Conservation (phyloP, 2,329 filamentous ascomycete species). For the Xylariales sp. region DNA sequence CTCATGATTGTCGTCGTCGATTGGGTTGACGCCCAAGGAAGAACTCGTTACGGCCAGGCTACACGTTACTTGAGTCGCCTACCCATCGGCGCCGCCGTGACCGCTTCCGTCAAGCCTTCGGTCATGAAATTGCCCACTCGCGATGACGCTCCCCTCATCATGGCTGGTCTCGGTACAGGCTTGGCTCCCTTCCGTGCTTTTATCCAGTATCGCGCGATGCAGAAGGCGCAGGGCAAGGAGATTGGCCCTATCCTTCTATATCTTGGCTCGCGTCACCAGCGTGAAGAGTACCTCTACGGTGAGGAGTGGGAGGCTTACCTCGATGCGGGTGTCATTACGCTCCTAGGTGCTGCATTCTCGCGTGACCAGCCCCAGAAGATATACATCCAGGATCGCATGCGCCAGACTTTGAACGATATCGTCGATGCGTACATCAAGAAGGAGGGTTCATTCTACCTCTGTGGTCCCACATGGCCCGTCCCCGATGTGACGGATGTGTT, state of each 20-base stretch:
- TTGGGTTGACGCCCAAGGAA: conserved; percentile 90
- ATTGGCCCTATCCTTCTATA: conserved; percentile 95
- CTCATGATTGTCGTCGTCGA: conserved; percentile 97
- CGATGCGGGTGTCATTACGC: conserved; percentile 92
- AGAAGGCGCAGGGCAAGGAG: conserved; percentile 95
- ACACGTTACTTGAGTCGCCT: conserved; percentile 88
- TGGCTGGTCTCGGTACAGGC: conserved; percentile 98
- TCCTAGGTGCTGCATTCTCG: conserved; percentile 93
- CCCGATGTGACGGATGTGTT: conserved; percentile 95
- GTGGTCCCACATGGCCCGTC: conserved; percentile 97
- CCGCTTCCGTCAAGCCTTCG: conserved; percentile 94
- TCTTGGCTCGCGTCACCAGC: conserved; percentile 96
- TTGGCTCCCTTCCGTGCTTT: conserved; percentile 99
- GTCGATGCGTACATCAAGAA: conserved; percentile 86
- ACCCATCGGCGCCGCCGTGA: conserved; percentile 79
- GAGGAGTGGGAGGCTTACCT: conserved; percentile 99
- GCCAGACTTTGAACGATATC: conserved; percentile 85
- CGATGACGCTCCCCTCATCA: conserved; percentile 93
- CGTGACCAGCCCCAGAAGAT: conserved; percentile 98
- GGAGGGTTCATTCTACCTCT: conserved; percentile 95
- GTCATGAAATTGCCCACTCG: conserved; percentile 97
- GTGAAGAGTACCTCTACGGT: conserved; percentile 98
- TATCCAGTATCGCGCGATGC: conserved; percentile 96
- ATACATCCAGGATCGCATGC: conserved; percentile 99
- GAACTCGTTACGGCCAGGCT: conserved; percentile 91